Conservation (phyloP, 108 stramenopile species). For the Fragilaria crotonensis region DNA sequence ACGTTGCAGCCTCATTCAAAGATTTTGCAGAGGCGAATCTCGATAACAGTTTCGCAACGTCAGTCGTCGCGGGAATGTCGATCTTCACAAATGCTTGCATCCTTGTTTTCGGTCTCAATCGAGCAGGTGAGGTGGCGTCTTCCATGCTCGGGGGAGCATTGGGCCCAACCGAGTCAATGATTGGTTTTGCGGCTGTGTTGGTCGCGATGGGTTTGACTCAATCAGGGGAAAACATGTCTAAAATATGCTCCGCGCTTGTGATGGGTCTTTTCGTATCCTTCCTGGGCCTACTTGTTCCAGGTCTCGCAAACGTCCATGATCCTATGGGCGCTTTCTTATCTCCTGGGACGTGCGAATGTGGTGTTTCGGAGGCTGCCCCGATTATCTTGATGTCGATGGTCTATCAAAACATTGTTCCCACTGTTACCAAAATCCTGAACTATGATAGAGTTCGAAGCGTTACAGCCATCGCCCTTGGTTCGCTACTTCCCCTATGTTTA, state of each 20-base stretch:
- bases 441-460: constrained; percentile 52
- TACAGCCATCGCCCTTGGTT: constrained; percentile 49
- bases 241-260: constrained; percentile 38
- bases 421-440: constrained; percentile 48
- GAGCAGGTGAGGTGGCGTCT: background rate
- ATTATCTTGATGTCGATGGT: constrained; percentile 46
- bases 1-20: constrained; percentile 55
- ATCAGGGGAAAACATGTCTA: constrained; percentile 32
- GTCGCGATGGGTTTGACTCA: constrained; percentile 26
- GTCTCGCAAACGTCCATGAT: constrained; percentile 42
- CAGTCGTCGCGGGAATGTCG: background rate
- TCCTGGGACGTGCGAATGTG: constrained; percentile 15
- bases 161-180: background rate
- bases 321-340: constrained; percentile 32
- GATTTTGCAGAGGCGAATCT: constrained; percentile 63
- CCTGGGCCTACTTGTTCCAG: constrained; percentile 47
- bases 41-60: background rate
- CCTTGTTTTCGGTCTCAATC: background rate
- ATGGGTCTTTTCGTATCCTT: constrained; percentile 52
- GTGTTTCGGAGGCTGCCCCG: constrained; percentile 25
- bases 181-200: constrained; percentile 22
- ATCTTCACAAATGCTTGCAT: background rate
- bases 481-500: constrained; percentile 52
- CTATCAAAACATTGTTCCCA: constrained; percentile 78
- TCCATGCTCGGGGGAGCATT: background rate